These are phyloP conservation scores for Pichia scutulata DNA, from an alignment of 805 yeast genomes.

Conservation along the genomic window DNA sequence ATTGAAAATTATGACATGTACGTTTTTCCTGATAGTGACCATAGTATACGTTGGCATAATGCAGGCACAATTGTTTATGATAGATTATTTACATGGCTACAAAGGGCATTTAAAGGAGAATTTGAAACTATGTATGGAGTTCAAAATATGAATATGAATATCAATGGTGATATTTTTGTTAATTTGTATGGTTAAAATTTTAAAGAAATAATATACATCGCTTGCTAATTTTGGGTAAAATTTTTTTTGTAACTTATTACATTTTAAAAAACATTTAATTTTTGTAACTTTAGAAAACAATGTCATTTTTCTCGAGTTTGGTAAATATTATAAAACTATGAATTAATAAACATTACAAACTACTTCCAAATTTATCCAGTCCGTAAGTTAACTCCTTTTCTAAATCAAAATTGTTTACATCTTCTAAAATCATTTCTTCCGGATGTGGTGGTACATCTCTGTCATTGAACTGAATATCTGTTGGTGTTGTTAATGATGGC, in stretches of 20 bases:
- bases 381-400: slow-evolving; percentile 67
- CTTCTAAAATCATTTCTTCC: slow-evolving; percentile 35
- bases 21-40: slow-evolving; percentile 79
- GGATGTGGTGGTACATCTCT: slow-evolving; percentile 58
- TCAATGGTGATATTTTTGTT: slow-evolving; percentile 5
- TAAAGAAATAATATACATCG: too few relatives aligned
- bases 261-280: too few relatives aligned
- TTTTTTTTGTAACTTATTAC: not conserved
- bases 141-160: not conserved
- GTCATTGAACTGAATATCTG: slow-evolving; percentile 33
- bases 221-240: too few relatives aligned
- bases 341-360: not conserved
- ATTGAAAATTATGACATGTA: slow-evolving; percentile 80
- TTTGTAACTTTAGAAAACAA: too few relatives aligned
- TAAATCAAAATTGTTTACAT: slow-evolving; percentile 34
- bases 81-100: slow-evolving; percentile 57
- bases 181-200: slow-evolving; percentile 18
- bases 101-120: slow-evolving; percentile 48
- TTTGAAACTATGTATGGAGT: slow-evolving; percentile 23
- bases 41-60: slow-evolving; percentile 63
- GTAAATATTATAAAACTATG: too few relatives aligned
- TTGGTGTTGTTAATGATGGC: slow-evolving; percentile 36
- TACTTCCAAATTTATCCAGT: slow-evolving; percentile 41
- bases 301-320: too few relatives aligned
- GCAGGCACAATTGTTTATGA: slow-evolving; percentile 66